Conservation (phyloP, 2,329 filamentous ascomycete genomes). For the Cordyceps cicadae region DNA sequence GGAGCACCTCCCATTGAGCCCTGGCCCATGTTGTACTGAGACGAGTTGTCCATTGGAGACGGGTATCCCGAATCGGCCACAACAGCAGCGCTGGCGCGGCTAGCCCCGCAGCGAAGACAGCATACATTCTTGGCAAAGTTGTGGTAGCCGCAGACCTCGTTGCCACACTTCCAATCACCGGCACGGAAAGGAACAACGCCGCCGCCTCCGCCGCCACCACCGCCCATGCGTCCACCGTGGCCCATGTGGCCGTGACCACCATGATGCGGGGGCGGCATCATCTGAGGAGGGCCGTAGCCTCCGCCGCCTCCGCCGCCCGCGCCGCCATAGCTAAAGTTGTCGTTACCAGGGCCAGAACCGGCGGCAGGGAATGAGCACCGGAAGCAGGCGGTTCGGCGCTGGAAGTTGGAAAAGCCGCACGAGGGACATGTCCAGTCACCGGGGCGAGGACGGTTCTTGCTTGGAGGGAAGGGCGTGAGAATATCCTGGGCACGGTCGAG, state of each 20-base stretch:
- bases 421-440: constrained; percentile 99
- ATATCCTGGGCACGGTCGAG: constrained; percentile 94
- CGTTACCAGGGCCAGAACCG: constrained; percentile 58
- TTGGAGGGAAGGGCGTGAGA: constrained; percentile 92
- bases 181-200: constrained; percentile 87
- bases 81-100: constrained; percentile 85
- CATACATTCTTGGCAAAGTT: constrained; percentile 99
- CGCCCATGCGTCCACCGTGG: constrained; percentile 61
- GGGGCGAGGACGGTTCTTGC: constrained; percentile 93
- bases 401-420: constrained; percentile 98
- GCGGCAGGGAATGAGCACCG: constrained; percentile 98
- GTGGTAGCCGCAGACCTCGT: constrained; percentile 95
- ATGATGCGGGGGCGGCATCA: constrained; percentile 65
- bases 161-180: constrained; percentile 98
- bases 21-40: constrained; percentile 76
- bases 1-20: constrained; percentile 80
- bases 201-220: constrained; percentile 63
- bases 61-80: constrained; percentile 90
- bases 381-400: constrained; percentile 96
- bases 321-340: constrained; percentile 49
- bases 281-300: constrained; percentile 59
- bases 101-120: constrained; percentile 91
- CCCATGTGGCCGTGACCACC: constrained; percentile 46
- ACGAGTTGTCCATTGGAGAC: constrained; percentile 78
- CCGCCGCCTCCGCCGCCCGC: constrained; percentile 11